Evolutionary conservation across 129 eudicot species (phyloP), one percentile per base, ranked within the genome.

Genomic region (Chrysanthemum seticuspe): DNA sequence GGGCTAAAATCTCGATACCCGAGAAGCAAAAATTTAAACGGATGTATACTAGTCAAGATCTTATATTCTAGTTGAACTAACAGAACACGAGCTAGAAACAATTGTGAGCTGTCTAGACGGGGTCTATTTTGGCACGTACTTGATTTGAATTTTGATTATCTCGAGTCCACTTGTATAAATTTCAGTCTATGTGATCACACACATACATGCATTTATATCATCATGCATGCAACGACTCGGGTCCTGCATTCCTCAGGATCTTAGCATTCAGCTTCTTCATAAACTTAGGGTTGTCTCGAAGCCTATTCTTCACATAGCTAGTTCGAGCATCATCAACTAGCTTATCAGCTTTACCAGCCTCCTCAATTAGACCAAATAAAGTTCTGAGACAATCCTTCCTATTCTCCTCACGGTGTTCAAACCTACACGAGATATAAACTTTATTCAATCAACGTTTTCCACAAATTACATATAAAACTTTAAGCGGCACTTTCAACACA

Each of bases 381-480:
- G 97, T 94, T 79, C 97, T 86, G 0, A 90, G 84, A 85, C 99
- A 94, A 82, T 94, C 99, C 84, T 94, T 94, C 81, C 97, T 88
- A 67, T 94, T 94, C 86, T 94, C 97, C 74, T 94, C 97, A 55
- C 99, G 89, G 58, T 90, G 93, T 59, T 94, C 99, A 80, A 87
- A 90, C 87, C 99, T 94, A 82, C 27, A 48, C 60, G 14, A 44
- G 34, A 73, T 16, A 82, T 7, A 67, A 15, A 53, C 49, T 9
- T n/a, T 13, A 7, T 34, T 21, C 63, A 14, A 65, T 59, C 75
- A 76, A 73, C 69, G 27, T 13, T 45, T 21, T 7, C n/a, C 15
- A 31, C 19, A 47, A 21, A 23, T 65, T 16, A 55, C 10, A 55
- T 8, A 49, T 14, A 11, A 52, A 75, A 36, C 4, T 40, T 34